These are phyloP conservation scores for Oidiodendron maius DNA, from an alignment of 495 filamentous ascomycete genomes.

Conservation along the genomic window DNA sequence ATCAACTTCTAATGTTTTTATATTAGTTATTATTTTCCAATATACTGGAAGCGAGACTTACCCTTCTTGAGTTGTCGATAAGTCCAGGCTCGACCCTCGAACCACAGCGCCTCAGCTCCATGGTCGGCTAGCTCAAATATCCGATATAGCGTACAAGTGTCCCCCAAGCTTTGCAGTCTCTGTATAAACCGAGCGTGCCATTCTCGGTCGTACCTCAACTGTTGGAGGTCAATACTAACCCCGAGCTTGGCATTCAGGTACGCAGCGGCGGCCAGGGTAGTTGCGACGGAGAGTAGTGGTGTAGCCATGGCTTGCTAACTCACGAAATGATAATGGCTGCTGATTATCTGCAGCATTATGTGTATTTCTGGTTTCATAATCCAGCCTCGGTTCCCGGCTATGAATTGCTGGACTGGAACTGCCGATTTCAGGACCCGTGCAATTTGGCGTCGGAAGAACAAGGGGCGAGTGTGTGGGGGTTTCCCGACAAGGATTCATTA, in stretches of 20 bases:
- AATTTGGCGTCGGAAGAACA: too few relatives aligned
- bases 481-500: too few relatives aligned
- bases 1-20: conserved; percentile 41
- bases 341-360: too few relatives aligned
- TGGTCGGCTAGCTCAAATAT: conserved; percentile 36
- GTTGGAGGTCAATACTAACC: conserved; percentile 36
- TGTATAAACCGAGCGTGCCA: conserved; percentile 29
- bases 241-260: conserved; percentile 45
- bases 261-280: conserved; percentile 36
- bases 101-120: conserved; percentile 39
- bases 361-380: too few relatives aligned
- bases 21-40: too few relatives aligned
- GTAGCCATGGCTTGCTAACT: too few relatives aligned
- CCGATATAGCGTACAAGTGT: conserved; percentile 37
- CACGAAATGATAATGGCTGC: too few relatives aligned
- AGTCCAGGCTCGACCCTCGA: conserved; percentile 45
- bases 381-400: too few relatives aligned
- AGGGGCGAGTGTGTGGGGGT: too few relatives aligned
- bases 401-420: too few relatives aligned
- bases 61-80: conserved; percentile 42
- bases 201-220: conserved; percentile 28
- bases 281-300: conserved; percentile 33
- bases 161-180: conserved; percentile 36
- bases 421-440: too few relatives aligned
- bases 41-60: too few relatives aligned